phyloP scores from a whole-genome alignment of 177 flowering plant species.

The Vitis hybrid region DNA sequence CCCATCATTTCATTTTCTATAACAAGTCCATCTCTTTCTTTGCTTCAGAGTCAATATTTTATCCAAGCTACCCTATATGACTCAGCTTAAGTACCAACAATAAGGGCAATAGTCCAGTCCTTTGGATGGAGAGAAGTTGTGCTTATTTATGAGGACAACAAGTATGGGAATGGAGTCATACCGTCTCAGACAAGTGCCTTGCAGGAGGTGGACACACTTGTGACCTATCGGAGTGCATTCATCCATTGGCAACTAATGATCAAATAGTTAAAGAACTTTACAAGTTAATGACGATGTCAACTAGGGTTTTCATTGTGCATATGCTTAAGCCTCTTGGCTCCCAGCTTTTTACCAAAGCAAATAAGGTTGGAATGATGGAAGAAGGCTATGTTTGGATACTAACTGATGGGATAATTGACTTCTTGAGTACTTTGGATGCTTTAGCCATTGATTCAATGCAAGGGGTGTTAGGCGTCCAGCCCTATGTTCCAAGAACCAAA shows the following conservation, averaged over 20 bases:
- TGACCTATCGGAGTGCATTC: conserved; percentile 8
- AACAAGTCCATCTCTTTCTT: conserved; percentile 25
- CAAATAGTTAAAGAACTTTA: conserved; percentile 15
- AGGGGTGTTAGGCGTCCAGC: conserved; percentile 18
- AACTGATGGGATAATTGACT: conserved; percentile 19
- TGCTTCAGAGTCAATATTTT: conserved; percentile 14
- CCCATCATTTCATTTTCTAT: conserved; percentile 25
- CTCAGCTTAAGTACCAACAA: conserved; percentile 14
- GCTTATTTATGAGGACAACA: conserved; percentile 19
- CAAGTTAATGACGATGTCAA: conserved; percentile 13
- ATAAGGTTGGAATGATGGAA: conserved; percentile 20
- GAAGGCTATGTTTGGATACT: conserved; percentile 30
- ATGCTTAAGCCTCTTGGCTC: conserved; percentile 18
- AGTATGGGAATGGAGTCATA: conserved; percentile 20
- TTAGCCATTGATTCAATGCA: conserved; percentile 5
- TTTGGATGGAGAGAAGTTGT: conserved; percentile 20
- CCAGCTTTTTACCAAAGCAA: conserved; percentile 13
- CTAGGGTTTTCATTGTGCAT: conserved; percentile 28
- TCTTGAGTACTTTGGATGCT: background rate
- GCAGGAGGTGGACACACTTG: conserved; percentile 2
- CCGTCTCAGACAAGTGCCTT: conserved; percentile 15
- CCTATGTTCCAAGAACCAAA: conserved; percentile 8
- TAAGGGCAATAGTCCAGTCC: conserved; percentile 12
- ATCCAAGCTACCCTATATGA: conserved; percentile 22
- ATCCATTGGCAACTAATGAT: background rate